A percentile compares a stretch with the other conserved stretches of the same genome.
phyloP scores from a whole-genome alignment of 2,329 filamentous ascomycete genomes.

The Neofusicoccum laricinum region DNA sequence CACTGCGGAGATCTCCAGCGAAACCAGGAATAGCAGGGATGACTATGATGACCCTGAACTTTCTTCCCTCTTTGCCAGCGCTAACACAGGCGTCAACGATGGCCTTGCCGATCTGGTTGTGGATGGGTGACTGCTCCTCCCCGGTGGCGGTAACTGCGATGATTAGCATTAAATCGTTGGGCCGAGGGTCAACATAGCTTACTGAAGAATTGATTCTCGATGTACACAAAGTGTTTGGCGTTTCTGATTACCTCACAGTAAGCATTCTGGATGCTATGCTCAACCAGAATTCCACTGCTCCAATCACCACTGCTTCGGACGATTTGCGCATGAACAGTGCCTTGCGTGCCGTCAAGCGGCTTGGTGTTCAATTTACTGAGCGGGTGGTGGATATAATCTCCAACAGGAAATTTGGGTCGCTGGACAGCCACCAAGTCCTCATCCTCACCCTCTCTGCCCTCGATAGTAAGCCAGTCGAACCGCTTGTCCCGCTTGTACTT shows the following conservation, averaged over 20 bases:
- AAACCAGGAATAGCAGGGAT: constrained; percentile 94
- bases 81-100: constrained; percentile 88
- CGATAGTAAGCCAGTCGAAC: constrained; percentile 81
- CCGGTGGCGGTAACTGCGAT: constrained; percentile 74
- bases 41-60: constrained; percentile 85
- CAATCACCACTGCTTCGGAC: constrained; percentile 90
- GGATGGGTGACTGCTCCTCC: constrained; percentile 78
- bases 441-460: constrained; percentile 71
- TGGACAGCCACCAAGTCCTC: constrained; percentile 88
- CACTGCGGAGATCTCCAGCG: constrained; percentile 80
- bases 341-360: constrained; percentile 51
- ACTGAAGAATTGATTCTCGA: constrained; percentile 98
- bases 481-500: constrained; percentile 89
- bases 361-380: constrained; percentile 67
- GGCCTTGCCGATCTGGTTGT: constrained; percentile 81
- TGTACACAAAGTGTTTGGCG: constrained; percentile 91
- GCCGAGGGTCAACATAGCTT: constrained; percentile 22
- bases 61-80: constrained; percentile 77
- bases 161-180: constrained; percentile 17
- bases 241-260: constrained; percentile 82
- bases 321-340: constrained; percentile 77
- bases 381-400: constrained; percentile 82
- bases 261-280: constrained; percentile 84
- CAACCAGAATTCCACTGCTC: constrained; percentile 84
- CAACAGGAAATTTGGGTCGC: constrained; percentile 82